A percentile compares a stretch with the other conserved stretches of the same genome.
Conservation (phyloP, 2,329 filamentous ascomycete species). For the Penicillium occitanis region DNA sequence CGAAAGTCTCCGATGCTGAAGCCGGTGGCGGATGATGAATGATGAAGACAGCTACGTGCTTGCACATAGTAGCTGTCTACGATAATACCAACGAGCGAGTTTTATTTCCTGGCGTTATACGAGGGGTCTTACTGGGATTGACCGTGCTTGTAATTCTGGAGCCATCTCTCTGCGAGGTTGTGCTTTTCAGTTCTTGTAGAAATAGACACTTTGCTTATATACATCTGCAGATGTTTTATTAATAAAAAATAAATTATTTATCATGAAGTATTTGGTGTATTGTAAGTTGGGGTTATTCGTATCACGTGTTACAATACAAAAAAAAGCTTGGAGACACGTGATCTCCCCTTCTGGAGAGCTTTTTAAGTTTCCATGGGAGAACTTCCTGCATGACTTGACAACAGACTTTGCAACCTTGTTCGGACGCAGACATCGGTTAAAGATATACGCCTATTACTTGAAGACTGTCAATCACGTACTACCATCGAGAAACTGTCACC, state of each 20-base stretch:
- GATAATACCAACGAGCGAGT: not conserved
- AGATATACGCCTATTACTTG: not conserved
- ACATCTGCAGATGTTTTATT: not conserved
- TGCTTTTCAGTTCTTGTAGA: constrained; percentile 5
- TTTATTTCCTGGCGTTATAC: not conserved
- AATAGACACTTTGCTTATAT: not conserved
- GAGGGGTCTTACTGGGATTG: not conserved
- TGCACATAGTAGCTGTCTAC: not conserved
- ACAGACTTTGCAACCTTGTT: not conserved
- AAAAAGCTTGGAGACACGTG: constrained; percentile 9
- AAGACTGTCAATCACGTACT: not conserved
- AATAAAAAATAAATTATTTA: not conserved
- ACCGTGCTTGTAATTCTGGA: not conserved
- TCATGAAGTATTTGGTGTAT: not conserved
- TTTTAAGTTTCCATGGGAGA: not conserved
- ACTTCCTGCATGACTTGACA: not conserved
- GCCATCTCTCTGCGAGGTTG: constrained; percentile 9
- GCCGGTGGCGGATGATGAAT: constrained; percentile 34
- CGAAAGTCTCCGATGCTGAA: constrained; percentile 39
- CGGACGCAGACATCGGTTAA: not conserved
- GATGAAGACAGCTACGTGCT: constrained; percentile 24
- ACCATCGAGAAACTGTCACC: not conserved
- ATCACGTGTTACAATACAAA: not conserved
- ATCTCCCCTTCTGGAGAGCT: constrained; percentile 11
- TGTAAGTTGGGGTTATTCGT: not conserved